Conservation (phyloP, 2,329 filamentous ascomycete species). For the Epichloe elymi region DNA sequence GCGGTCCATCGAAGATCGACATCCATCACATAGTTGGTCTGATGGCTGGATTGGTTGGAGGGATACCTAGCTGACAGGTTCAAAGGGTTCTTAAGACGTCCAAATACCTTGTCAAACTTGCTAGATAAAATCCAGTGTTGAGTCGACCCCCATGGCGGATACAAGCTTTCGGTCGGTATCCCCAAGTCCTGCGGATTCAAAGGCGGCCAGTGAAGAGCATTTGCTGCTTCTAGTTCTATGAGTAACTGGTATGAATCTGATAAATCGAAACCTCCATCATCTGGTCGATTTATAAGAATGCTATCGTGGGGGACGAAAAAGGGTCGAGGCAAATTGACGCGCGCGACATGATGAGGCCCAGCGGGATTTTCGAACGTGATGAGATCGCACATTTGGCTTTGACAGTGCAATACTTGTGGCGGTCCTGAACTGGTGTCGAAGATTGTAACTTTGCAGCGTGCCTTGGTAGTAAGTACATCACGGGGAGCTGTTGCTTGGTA, state of each 20-base stretch:
- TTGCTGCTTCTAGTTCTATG: slow-evolving; percentile 39
- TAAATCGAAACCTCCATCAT: slow-evolving; percentile 33
- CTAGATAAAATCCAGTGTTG: slow-evolving; percentile 28
- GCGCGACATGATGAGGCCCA: slow-evolving; percentile 31
- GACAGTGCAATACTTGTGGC: slow-evolving; percentile 34
- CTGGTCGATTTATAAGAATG: slow-evolving; percentile 34
- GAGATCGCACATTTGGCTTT: slow-evolving; percentile 41
- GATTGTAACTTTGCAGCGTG: slow-evolving; percentile 25
- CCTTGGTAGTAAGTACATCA: slow-evolving; percentile 19
- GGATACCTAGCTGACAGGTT: slow-evolving; percentile 15
- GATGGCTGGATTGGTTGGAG: slow-evolving; percentile 11
- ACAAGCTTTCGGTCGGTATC: slow-evolving; percentile 10
- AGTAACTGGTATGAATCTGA: slow-evolving; percentile 36
- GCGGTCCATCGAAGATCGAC: slow-evolving; percentile 35
- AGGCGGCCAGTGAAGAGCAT: slow-evolving; percentile 39
- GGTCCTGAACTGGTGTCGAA: slow-evolving; percentile 21
- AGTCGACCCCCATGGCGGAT: slow-evolving; percentile 10
- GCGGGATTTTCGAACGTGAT: slow-evolving; percentile 35
- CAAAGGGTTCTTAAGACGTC: slow-evolving; percentile 25
- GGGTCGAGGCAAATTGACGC: slow-evolving; percentile 33
- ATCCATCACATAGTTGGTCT: slow-evolving; percentile 35
- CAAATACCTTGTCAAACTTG: slow-evolving; percentile 28
- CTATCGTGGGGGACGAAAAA: slow-evolving; percentile 38
- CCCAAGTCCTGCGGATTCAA: slow-evolving; percentile 25
- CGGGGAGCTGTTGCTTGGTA: slow-evolving; percentile 16